Base-by-base conservation (phyloP, 176 grass and related monocot genomes). In the Bromus sterilis region DNA sequence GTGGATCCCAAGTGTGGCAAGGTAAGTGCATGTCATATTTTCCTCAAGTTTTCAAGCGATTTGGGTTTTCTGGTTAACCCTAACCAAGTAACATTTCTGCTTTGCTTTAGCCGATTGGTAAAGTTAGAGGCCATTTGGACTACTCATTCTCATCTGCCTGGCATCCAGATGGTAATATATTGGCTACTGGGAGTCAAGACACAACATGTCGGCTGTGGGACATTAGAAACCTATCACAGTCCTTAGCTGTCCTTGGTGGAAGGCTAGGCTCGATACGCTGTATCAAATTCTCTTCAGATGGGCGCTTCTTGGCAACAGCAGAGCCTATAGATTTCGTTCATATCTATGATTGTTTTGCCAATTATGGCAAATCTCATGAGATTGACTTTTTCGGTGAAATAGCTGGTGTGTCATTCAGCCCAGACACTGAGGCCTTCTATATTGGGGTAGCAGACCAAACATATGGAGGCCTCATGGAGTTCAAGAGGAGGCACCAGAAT, bases 181-280 rank as follows among this genome's bases (percentile, higher is more conserved):
- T 95, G 44, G 96, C 90, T 7, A 93, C 96, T 1, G 93, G 96
- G 46, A 99, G 90, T 78, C 96, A 99, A 82, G 96, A 99, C 80
- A 95, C 91, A 15, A 99, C 93, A 21, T 99, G 93, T 63, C 77
- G 96, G 51, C 29, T 99, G 60, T 99, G 96, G 96, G 96, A 99
- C 64, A 81, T 93, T 57, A 90, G 96, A 70, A 95, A 99, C n/a
- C 84, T 86, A 23, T 95, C 93, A 1, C 1, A 88, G n/a, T 88
- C 93, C 0, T 32, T 99, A 2, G 87, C 91, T 32, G 93, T 99
- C 63, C 86, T 99, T 40, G 76, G 88, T 6, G 96, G 96, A 69
- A 89, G 71, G 77, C 93, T 98, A 41, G 93, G 96, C 35, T 88
- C 96, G 1, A 91, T 98, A 43, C 84, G 93, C 11, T 82, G 89